Base-by-base conservation (phyloP, 371 early-diverging fungal genomes). In the Lichtheimia corymbifera region DNA sequence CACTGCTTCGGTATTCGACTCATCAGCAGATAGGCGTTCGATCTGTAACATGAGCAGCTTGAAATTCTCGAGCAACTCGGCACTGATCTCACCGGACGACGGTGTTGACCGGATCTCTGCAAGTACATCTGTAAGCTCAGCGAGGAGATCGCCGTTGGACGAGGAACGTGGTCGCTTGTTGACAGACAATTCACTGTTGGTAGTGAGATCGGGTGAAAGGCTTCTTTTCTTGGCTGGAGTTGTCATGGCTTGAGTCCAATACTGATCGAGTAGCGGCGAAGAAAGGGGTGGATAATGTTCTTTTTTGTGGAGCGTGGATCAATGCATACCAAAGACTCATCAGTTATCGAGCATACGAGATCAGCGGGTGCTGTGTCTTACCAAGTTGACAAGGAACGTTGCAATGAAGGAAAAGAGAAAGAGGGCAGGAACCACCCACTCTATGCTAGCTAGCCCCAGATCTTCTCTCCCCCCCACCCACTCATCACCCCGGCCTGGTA, bases 71-170 rank as follows among this genome's bases (percentile, higher is more conserved):
- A 79, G 65, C 12, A 76, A 55, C 50, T 73, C 76, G 13, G 79
- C 76, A 47, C 76, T 72, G 53, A 79, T 75, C 55, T 79, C 76
- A 42, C 76, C 76, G 7, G 76, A 67, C 15, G 76, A 73, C 17
- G 76, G 74, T 25, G 74, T 79, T 18, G 74, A 72, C 44, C 67
- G 67, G 63, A 77, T 77, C 59, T 70, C 70, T 20, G 72, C 66
- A 40, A 77, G 50, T 0, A 77, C 74, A 51, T 70, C 56, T 20
- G 77, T 72, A 22, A 77, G 53, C 45, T 71, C 72, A 3, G 68
- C 47, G 24, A 77, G 56, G 27, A 77, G 50, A 41, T 51, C 27
- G 42, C 42, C 25, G 47, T 56, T 42, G 25, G 20, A 18, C 35
- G 11, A 35, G 0, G 47, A 47, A 4, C 57, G 17, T 13, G 43